Evolutionary conservation across 1,284 basidiomycete species (phyloP), one percentile per base, ranked within the genome.

Genomic region (Malassezia sympodialis): DNA sequence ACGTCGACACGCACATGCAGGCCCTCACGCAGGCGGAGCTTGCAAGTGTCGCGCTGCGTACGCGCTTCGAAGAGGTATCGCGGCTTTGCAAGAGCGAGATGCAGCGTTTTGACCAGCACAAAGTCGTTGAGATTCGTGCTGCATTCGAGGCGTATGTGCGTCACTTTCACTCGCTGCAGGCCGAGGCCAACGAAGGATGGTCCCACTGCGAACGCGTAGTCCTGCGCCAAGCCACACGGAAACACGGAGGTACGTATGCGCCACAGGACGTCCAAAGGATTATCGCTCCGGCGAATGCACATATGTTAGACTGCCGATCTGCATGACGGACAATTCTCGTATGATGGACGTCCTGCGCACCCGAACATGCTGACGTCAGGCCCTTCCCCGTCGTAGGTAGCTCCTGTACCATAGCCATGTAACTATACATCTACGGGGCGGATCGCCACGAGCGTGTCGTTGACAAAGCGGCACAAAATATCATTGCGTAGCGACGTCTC

Each of bases 91-190:
- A 96, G 76, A 77, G 81, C 4, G 94, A 99, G 77, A 84, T 94
- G 67, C 84, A 83, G n/a, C 79, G 90, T 30, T 96, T 98, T 71
- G 93, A 99, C 76, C 81, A 84, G 68, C 91, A 96, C 76, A 82
- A 90, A 41, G 82, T 96, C 27, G 84, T 88, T 43, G 89, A 93
- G 69, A 88, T 93, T 74, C 89, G 88, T 72, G 78, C 80, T 30
- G 80, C 83, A 2, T 75, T 93, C 54, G 85, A 86, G 66, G 79
- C 79, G 1, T 90, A 88, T 76, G 76, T 91, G 56, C 84, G 86
- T 47, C 86, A 86, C 10, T 86, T 90, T 84, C 84, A 90, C 46
- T 73, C 79, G 24, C 78, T 85, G 46, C 89, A 93, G 77, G 85
- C 84, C 73, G 83, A 89, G 79, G 84, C 87, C 44, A 53, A 67